Percentiles rank a stretch among this genome's conserved stretches.
Evolutionary conservation across 1,139 yeast genomes (phyloP).

Genomic region (Sugiyamaella neomexicana): DNA sequence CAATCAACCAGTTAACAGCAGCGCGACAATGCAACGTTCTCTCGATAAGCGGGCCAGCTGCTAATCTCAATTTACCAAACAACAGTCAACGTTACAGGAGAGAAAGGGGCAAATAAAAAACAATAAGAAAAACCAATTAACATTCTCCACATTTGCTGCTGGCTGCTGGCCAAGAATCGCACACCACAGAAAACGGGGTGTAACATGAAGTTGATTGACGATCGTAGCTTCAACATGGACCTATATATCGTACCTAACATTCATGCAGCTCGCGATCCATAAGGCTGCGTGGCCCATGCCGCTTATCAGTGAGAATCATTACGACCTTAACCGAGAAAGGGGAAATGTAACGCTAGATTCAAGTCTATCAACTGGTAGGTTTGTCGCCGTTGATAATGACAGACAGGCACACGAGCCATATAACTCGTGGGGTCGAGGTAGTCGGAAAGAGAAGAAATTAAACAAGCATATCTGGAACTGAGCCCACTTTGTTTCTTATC

Average conservation of each 20-base stretch:
- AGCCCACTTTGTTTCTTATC: too few species aligned
- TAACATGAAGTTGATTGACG: background rate
- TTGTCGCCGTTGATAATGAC: constrained; percentile 1
- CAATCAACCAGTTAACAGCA: background rate
- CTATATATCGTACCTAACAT: too few species aligned
- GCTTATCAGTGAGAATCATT: background rate
- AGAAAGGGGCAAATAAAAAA: background rate
- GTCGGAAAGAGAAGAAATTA: too few species aligned
- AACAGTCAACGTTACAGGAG: background rate
- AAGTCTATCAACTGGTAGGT: background rate
- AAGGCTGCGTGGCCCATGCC: background rate
- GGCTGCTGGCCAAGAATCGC: background rate
- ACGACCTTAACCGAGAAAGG: background rate
- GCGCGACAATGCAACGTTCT: background rate
- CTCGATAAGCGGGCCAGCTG: background rate
- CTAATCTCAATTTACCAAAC: background rate
- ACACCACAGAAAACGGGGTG: background rate
- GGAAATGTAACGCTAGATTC: background rate
- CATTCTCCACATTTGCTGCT: background rate
- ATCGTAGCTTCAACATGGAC: background rate
- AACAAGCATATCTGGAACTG: too few species aligned
- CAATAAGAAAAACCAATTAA: background rate
- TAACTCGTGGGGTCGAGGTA: too few species aligned
- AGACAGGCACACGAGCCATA: constrained; percentile 2
- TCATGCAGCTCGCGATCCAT: background rate